Evolutionary conservation across 768 basidiomycete species (phyloP).

Genomic region (Cantharellus cinnabarinus): DNA sequence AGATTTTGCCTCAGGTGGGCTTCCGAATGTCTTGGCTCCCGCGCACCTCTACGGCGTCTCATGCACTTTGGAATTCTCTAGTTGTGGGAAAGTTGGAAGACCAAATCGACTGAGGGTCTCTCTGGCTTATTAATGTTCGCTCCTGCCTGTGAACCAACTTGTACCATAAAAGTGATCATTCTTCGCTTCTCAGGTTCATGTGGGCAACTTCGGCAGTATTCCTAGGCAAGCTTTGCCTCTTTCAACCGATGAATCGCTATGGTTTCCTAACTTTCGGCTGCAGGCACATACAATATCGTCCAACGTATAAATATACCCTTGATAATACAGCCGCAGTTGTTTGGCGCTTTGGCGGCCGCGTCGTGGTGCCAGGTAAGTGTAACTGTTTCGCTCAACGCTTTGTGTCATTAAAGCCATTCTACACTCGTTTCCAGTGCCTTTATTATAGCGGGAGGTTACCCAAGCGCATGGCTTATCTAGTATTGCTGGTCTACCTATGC

Average conservation of each 20-base stretch:
- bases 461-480: slow-evolving; percentile 7
- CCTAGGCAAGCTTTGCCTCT: slow-evolving; percentile 5
- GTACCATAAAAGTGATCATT: background rate
- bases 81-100: slow-evolving; percentile 48
- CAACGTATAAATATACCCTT: slow-evolving; percentile 31
- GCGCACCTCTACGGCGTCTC: background rate
- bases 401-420: slow-evolving; percentile 17
- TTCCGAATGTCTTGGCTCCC: background rate
- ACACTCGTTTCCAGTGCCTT: slow-evolving; percentile 32
- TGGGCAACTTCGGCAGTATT: slow-evolving; percentile 17
- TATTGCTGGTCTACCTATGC: slow-evolving; percentile 16
- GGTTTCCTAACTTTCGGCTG: background rate
- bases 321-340: slow-evolving; percentile 44
- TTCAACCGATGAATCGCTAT: background rate
- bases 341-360: slow-evolving; percentile 36
- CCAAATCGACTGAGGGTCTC: slow-evolving; percentile 47
- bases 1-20: slow-evolving; percentile 14
- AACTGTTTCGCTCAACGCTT: slow-evolving; percentile 3
- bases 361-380: slow-evolving; percentile 43
- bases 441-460: slow-evolving; percentile 37
- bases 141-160: slow-evolving; percentile 34
- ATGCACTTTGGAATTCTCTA: slow-evolving; percentile 24
- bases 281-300: slow-evolving; percentile 15
- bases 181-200: slow-evolving; percentile 2
- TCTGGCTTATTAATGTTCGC: slow-evolving; percentile 45